Evolutionary conservation across 2,329 filamentous ascomycete species (phyloP), one percentile per base, ranked within the genome.

Genomic region (Phialophora expanda): DNA sequence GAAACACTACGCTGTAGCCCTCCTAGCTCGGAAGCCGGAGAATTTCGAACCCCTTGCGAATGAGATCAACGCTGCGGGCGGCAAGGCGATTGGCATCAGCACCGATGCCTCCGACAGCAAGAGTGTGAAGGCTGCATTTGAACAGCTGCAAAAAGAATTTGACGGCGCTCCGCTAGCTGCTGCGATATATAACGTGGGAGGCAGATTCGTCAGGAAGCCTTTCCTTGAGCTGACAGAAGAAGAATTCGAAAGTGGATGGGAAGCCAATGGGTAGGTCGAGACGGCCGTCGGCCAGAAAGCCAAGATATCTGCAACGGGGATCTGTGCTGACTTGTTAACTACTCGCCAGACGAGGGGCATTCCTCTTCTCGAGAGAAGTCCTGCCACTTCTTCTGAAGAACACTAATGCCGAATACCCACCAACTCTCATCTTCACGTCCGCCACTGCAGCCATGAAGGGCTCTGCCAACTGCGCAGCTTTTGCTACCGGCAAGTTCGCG

Each of bases 361-460:
- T 92, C 76, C 79, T 89, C 72, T 96, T 96, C 76, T 87, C 91
- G 0, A 88, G 94, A 76, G 82, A 84, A 2, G 81, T 86, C 0
- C 79, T 96, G 0, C 92, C 93, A 0, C 82, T 89, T 0, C 85
- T 96, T 1, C 83, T 93, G 1, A 83, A 87, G 24, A 82, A 88
- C 0, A 84, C 87, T 0, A 73, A 77, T 38, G 76, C 77, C 0
- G 81, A 84, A 34, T 78, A 92, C 74, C 91, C 92, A 4, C 92
- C 92, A 0, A 89, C 90, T 0, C 81, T 97, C 22, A 89, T 97
- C 73, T 90, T 96, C 78, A 96, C 93, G 0, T 93, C 93, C 34
- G 92, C 93, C 0, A 96, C 93, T 0, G 93, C 92, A 0, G 91
- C 89, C 0, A 71, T 94, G 20, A 90, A 89, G 73, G 90, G 90